Percentiles rank a stretch among this genome's conserved stretches.
phyloP scores from a whole-genome alignment of 139 green algal genomes.

The Tetradesmus lagerheimii region DNA sequence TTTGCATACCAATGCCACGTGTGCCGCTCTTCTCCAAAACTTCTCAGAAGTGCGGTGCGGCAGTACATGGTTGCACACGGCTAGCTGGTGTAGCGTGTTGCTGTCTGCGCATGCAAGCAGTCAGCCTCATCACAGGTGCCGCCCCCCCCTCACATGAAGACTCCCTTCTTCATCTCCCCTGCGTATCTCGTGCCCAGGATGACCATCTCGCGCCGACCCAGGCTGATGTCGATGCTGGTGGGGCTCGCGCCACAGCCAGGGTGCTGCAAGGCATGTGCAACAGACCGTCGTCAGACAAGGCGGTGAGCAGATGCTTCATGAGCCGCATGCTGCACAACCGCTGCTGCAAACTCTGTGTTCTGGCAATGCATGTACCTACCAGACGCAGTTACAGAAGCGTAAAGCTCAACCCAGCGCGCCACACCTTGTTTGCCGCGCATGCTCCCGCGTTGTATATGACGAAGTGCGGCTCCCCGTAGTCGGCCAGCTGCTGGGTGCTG shows the following conservation, averaged over 20 bases:
- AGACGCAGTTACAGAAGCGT: neutral
- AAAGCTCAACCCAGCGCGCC: neutral
- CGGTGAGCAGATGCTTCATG: no score
- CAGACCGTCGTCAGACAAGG: no score
- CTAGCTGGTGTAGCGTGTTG: no score
- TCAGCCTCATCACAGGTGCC: no score
- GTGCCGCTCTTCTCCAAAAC: no score
- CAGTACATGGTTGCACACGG: no score
- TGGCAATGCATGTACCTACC: neutral
- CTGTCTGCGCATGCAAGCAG: no score
- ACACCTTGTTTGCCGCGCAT: constrained; percentile 3
- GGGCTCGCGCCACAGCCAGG: constrained; percentile 6
- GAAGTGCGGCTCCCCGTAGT: constrained; percentile 92
- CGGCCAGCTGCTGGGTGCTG: constrained; percentile 81
- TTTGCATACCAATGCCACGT: no score
- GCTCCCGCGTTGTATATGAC: constrained; percentile 93
- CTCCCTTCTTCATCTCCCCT: constrained; percentile 96
- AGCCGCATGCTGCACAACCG: no score
- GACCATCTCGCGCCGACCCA: constrained; percentile 81
- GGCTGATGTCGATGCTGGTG: constrained; percentile 88
- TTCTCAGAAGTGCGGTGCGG: no score
- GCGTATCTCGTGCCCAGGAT: constrained; percentile 91
- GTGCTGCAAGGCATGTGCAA: no score
- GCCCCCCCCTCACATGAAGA: constrained; percentile 62
- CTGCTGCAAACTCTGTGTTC: neutral